Evolutionary conservation across 345 rosid species (phyloP), one percentile per base, ranked within the genome.

Genomic region (Mallotus nudiflorus): DNA sequence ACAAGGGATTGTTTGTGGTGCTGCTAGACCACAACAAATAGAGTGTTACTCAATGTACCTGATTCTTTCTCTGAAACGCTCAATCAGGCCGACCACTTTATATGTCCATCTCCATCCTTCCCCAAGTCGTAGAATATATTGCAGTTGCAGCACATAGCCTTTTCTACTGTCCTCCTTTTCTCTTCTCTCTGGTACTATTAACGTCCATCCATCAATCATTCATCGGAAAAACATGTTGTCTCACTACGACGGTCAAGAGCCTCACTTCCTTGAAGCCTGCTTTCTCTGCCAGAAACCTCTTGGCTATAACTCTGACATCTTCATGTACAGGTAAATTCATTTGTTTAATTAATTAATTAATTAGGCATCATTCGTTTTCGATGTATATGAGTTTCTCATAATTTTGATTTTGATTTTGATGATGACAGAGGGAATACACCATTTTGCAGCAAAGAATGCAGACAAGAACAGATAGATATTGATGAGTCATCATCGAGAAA

Each of bases 311-410:
- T 73, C 90, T 15, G 92, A 93, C 63, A 91, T 93, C 70, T 93
- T 84, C 89, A 93, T 91, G 98, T 93, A 93, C 87, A 87, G 96
- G 98, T 89, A 65, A 52, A 79, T 31, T 68, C 0, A n/a, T 7
- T 24, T 28, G 18, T 4, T 40, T 45, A 16, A 40, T 44, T 27
- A 31, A 15, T 49, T 35, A 4, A 1, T 12, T 49, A 39, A 39
- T 24, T 25, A 31, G 2, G 6, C 5, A 45, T 22, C 55, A n/a
- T n/a, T n/a, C n/a, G n/a, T n/a, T n/a, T n/a, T n/a, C n/a, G n/a
- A n/a, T n/a, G n/a, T n/a, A n/a, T n/a, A n/a, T n/a, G n/a, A n/a
- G n/a, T n/a, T n/a, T n/a, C n/a, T n/a, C n/a, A n/a, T n/a, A n/a
- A 18, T 28, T 22, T 24, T 42, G 46, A n/a, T n/a, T n/a, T 53